phyloP scores from a whole-genome alignment of 225 moss, liverwort and hornwort genomes.

The Polytrichum commune region DNA sequence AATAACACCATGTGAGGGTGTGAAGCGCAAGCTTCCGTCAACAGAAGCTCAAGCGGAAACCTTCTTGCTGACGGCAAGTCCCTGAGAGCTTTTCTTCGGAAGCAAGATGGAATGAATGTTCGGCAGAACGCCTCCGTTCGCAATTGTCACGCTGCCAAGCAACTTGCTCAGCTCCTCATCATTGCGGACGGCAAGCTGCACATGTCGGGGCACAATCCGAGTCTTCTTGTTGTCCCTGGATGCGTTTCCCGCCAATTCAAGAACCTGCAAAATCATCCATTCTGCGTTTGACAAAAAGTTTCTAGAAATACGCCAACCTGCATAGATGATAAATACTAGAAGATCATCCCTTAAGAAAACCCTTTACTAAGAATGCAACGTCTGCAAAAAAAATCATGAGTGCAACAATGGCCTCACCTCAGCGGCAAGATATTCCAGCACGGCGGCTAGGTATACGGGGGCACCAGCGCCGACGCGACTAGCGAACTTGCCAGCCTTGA shows the following conservation, averaged over 20 bases:
- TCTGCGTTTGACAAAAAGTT: too few relatives aligned
- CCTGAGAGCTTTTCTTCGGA: conserved; percentile 36
- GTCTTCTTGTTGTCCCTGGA: conserved; percentile 54
- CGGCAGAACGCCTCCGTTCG: conserved; percentile 43
- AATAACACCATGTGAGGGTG: conserved; percentile 3
- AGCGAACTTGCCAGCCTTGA: conserved; percentile 43
- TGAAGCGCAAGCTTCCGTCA: not conserved
- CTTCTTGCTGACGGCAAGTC: not conserved
- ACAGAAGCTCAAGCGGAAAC: not conserved
- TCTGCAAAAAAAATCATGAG: too few relatives aligned
- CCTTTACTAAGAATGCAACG: too few relatives aligned
- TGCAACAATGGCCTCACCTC: conserved; percentile 14
- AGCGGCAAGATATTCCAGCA: conserved; percentile 35
- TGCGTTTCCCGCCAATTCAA: conserved; percentile 51
- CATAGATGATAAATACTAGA: too few relatives aligned
- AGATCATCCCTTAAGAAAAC: too few relatives aligned
- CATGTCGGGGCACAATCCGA: conserved; percentile 44
- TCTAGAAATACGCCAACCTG: too few relatives aligned
- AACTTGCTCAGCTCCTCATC: conserved; percentile 52
- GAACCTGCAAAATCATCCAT: conserved; percentile 1
- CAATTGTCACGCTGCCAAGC: conserved; percentile 46
- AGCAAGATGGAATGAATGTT: conserved; percentile 36
- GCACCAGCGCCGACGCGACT: conserved; percentile 35
- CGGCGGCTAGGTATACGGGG: conserved; percentile 35
- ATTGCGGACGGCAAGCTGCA: conserved; percentile 48